Conservation (phyloP, 805 yeast species). For the Maudiozyma saulgeensis region DNA sequence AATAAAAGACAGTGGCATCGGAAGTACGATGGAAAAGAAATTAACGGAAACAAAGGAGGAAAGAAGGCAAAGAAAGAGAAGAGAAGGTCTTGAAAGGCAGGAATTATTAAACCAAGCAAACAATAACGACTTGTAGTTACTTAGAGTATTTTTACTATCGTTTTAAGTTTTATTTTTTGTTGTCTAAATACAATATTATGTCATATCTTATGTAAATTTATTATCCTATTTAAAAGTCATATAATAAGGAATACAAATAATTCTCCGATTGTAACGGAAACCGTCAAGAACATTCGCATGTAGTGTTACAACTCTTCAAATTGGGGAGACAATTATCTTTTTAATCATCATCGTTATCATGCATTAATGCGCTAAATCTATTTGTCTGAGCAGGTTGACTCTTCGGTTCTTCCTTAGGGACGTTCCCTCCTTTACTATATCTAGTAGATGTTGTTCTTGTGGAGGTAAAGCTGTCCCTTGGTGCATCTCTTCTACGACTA, state of each 20-base stretch:
- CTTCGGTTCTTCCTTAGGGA: constrained; percentile 20
- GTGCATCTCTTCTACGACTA: constrained; percentile 20
- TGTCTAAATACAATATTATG: background rate
- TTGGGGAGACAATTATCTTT: background rate
- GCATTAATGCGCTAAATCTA: constrained; percentile 29
- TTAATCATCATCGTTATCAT: constrained; percentile 18
- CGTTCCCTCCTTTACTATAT: constrained; percentile 15
- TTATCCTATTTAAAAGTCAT: too few relatives aligned
- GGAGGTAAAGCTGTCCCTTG: constrained; percentile 22
- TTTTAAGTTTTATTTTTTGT: background rate
- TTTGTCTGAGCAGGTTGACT: constrained; percentile 21
- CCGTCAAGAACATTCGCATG: background rate
- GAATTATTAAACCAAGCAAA: constrained; percentile 6
- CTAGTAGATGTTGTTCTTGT: constrained; percentile 24
- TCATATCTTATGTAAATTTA: background rate
- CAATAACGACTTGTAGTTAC: background rate
- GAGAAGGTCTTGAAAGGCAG: constrained; percentile 35
- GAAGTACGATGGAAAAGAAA: background rate
- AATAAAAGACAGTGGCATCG: constrained; percentile 12
- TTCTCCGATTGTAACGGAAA: background rate
- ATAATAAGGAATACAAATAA: background rate
- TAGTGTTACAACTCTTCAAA: background rate
- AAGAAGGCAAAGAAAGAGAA: constrained; percentile 42
- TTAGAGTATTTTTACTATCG: background rate
- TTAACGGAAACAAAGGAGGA: constrained; percentile 46